phyloP scores from a whole-genome alignment of 2,329 filamentous ascomycete species.

The Knufia petricola region DNA sequence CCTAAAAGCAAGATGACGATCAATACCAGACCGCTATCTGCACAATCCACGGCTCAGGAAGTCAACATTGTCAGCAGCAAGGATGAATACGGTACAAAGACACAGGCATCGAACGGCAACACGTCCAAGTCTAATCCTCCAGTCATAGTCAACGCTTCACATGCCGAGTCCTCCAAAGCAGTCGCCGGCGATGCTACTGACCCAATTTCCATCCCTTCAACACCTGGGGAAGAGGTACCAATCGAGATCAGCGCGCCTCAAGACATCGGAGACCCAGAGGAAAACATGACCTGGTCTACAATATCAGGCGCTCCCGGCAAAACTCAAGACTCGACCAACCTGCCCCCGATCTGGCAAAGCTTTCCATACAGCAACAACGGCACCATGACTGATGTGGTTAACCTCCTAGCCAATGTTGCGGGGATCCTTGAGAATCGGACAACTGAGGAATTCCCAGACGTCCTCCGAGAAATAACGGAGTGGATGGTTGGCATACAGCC shows the following conservation, averaged over 20 bases:
- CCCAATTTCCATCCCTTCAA: slow-evolving; percentile 35
- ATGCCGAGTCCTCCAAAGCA: not conserved
- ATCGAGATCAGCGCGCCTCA: slow-evolving; percentile 42
- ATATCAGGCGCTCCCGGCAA: not conserved
- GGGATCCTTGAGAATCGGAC: slow-evolving; percentile 14
- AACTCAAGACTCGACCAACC: not conserved
- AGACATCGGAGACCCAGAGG: slow-evolving; percentile 31
- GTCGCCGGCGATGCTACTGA: slow-evolving; percentile 20
- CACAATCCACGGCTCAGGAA: slow-evolving; percentile 17
- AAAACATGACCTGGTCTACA: slow-evolving; percentile 13
- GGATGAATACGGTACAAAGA: not conserved
- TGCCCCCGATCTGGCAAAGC: not conserved
- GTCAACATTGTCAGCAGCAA: not conserved
- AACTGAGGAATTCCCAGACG: slow-evolving; percentile 13
- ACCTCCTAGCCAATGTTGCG: slow-evolving; percentile 10
- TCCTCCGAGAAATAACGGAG: slow-evolving; percentile 30
- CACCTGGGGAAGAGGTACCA: slow-evolving; percentile 27
- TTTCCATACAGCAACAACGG: slow-evolving; percentile 2
- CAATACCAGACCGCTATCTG: slow-evolving; percentile 29
- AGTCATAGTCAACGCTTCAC: slow-evolving; percentile 7
- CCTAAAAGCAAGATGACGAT: slow-evolving; percentile 39
- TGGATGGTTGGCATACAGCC: slow-evolving; percentile 35
- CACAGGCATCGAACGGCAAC: slow-evolving; percentile 11
- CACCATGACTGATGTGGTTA: not conserved
- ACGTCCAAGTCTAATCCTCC: slow-evolving; percentile 15